Conservation (phyloP, 2,329 filamentous ascomycete genomes). For the Aspergillus puulaauensis region DNA sequence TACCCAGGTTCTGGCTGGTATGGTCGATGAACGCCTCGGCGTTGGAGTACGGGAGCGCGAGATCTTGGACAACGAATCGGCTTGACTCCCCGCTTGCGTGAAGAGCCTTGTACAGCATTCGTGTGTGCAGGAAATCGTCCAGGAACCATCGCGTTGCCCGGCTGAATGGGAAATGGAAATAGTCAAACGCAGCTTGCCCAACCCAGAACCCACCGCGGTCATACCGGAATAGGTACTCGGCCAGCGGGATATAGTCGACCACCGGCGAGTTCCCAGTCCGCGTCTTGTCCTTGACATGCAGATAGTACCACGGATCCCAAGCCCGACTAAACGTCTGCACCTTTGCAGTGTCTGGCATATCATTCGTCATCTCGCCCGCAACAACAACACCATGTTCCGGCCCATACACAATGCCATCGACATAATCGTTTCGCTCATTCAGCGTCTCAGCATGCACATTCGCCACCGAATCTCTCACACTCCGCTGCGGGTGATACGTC, state of each 20-base stretch:
- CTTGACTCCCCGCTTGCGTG: constrained; percentile 58
- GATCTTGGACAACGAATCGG: constrained; percentile 62
- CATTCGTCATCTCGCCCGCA: constrained; percentile 57
- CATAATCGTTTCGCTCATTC: constrained; percentile 56
- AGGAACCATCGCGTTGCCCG: constrained; percentile 57
- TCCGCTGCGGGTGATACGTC: constrained; percentile 58
- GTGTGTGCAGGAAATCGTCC: constrained; percentile 61
- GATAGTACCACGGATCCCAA: constrained; percentile 71
- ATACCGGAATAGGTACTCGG: constrained; percentile 46
- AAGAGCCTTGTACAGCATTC: constrained; percentile 62
- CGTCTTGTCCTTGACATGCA: constrained; percentile 52
- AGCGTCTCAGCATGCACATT: constrained; percentile 48
- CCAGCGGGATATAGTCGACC: constrained; percentile 31
- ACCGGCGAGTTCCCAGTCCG: constrained; percentile 2
- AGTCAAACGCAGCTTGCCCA: constrained; percentile 59
- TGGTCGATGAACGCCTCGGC: constrained; percentile 54
- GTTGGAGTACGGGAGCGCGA: constrained; percentile 56
- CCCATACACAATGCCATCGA: constrained; percentile 69
- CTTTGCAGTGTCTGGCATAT: constrained; percentile 32
- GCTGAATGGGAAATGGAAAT: constrained; percentile 63
- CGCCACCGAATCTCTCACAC: constrained; percentile 50
- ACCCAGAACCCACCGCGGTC: constrained; percentile 68
- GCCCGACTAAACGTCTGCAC: constrained; percentile 55
- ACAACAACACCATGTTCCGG: constrained; percentile 58
- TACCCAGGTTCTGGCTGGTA: constrained; percentile 38